Conservation (phyloP, 257 asterid species). For the Salvia rosmarinus region DNA sequence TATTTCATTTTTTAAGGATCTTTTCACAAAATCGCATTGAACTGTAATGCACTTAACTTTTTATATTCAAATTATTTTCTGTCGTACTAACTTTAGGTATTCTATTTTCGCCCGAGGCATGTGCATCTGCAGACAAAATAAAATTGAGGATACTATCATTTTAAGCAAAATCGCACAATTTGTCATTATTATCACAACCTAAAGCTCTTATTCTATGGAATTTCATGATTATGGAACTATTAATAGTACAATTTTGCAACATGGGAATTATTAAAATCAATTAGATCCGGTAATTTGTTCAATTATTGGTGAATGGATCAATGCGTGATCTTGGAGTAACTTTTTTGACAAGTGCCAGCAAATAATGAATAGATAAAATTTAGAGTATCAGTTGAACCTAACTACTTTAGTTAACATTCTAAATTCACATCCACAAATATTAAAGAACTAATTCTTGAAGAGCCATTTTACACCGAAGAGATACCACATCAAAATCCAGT, state of each 20-base stretch:
- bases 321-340: conserved; percentile 16
- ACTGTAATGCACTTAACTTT: no score
- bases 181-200: conserved; percentile 10
- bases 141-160: background rate
- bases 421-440: background rate
- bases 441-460: background rate
- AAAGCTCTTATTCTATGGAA: conserved; percentile 9
- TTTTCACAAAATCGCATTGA: no score
- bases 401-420: background rate
- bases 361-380: background rate
- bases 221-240: conserved; percentile 13
- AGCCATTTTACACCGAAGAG: background rate
- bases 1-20: no score
- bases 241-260: background rate
- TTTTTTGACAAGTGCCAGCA: background rate
- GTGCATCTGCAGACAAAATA: conserved; percentile 1
- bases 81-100: background rate
- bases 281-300: conserved; percentile 11
- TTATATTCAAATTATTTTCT: background rate
- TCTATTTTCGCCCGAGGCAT: background rate
- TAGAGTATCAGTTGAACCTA: background rate
- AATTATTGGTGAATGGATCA: conserved; percentile 13
- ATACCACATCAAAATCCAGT: no score
- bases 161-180: background rate
- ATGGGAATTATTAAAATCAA: background rate